phyloP scores from a whole-genome alignment of 2,329 filamentous ascomycete species.

The Grosmannia serpens region DNA sequence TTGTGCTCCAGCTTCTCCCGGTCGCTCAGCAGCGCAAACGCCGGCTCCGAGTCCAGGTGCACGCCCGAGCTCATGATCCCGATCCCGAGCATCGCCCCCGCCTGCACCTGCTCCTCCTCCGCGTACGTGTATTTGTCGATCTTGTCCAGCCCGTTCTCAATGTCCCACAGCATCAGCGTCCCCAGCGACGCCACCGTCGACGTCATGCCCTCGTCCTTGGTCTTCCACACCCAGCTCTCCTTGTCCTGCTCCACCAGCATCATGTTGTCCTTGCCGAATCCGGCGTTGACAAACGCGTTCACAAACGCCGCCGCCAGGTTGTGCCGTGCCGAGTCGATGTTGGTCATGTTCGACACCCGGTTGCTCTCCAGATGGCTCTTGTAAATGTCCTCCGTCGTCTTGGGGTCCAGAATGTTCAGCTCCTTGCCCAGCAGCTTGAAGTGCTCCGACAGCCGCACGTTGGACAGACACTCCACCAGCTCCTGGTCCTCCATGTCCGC shows the following conservation, averaged over 20 bases:
- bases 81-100: constrained; percentile 83
- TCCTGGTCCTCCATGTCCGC: constrained; percentile 48
- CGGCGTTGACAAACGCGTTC: constrained; percentile 93
- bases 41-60: constrained; percentile 78
- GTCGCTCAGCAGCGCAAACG: constrained; percentile 75
- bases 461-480: constrained; percentile 77
- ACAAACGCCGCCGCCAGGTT: constrained; percentile 94
- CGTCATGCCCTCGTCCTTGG: constrained; percentile 95
- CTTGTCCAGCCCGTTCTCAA: constrained; percentile 82
- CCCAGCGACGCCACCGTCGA: constrained; percentile 91
- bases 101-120: constrained; percentile 70
- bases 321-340: constrained; percentile 88
- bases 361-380: constrained; percentile 97
- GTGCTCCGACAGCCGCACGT: constrained; percentile 77
- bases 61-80: constrained; percentile 95
- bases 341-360: constrained; percentile 83
- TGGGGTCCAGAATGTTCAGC: constrained; percentile 91
- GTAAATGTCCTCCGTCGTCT: constrained; percentile 97
- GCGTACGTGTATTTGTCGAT: constrained; percentile 91
- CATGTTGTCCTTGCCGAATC: constrained; percentile 93
- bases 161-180: constrained; percentile 85
- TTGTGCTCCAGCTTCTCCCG: constrained; percentile 67
- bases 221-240: constrained; percentile 97
- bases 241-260: constrained; percentile 88
- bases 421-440: constrained; percentile 94